Percentiles rank a stretch among this genome's conserved stretches.
Evolutionary conservation across 2,329 filamentous ascomycete species (phyloP).

Genomic region (Polytolypa hystricis): DNA sequence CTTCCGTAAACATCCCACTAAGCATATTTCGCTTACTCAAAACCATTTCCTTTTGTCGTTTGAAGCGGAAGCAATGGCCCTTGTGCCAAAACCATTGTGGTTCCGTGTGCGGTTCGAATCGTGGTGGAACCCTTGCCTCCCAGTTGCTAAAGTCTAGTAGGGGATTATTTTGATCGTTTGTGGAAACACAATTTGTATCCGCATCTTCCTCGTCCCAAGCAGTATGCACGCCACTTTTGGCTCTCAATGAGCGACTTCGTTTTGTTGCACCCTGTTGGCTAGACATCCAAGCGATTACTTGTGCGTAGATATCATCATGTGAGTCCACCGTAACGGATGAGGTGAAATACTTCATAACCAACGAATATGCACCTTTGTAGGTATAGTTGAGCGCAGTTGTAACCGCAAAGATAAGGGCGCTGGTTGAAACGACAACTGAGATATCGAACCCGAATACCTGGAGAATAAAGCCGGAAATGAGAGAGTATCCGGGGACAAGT

Average conservation of each 20-base stretch:
- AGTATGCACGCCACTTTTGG: conserved; percentile 44
- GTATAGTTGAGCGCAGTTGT: conserved; percentile 28
- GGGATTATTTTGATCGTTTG: conserved; percentile 23
- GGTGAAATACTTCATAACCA: conserved; percentile 29
- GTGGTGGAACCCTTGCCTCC: conserved; percentile 36
- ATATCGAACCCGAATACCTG: conserved; percentile 38
- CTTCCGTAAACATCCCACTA: conserved; percentile 16
- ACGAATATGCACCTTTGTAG: conserved; percentile 19
- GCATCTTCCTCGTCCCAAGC: conserved; percentile 39
- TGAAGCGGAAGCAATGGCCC: conserved; percentile 33
- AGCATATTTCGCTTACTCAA: conserved; percentile 14
- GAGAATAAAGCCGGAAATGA: conserved; percentile 35
- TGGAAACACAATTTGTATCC: conserved; percentile 10
- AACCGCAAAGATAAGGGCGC: conserved; percentile 32
- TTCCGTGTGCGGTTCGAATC: conserved; percentile 40
- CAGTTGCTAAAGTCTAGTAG: conserved; percentile 42
- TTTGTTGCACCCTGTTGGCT: conserved; percentile 41
- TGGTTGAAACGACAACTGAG: conserved; percentile 35
- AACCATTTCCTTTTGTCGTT: conserved; percentile 23
- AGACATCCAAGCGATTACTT: conserved; percentile 50
- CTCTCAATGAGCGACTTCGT: conserved; percentile 43
- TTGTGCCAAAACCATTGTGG: conserved; percentile 34
- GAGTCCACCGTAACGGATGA: conserved; percentile 41
- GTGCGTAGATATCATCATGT: conserved; percentile 47
- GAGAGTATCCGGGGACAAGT: conserved; percentile 40